Base-by-base conservation (phyloP, 23 red algal species). In the Gracilaria domingensis region DNA sequence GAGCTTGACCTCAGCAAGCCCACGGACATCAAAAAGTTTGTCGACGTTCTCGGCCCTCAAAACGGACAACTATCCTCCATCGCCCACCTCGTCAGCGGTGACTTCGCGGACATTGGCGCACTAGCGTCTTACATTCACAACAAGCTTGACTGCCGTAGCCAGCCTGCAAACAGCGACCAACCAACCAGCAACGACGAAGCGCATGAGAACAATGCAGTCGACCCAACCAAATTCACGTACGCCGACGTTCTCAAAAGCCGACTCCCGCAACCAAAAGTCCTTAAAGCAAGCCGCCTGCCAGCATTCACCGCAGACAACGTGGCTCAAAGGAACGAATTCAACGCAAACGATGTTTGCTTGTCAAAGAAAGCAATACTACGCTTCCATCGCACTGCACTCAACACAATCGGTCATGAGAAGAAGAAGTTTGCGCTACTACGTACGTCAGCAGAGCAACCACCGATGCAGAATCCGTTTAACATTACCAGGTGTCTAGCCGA, bases 11-110 rank as follows among this genome's bases (percentile, higher is more conserved):
- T 67, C 14, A 8, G 5, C 24, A 30, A 67, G 2, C 6, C 62
- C 24, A 17, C 9, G 0, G 62, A 29, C 11, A 67, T 67, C 62
- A 36, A 12, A 33, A 67, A 67, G 62, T 67, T 67, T 30, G 62
- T 67, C 33, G 11, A 67, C 26, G 33, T 33, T 1, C 24, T 67
- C 2, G 62, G 62, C 14, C 24, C 62, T 2, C 3, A 33, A 1
- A 67, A 67, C 24, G 62, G 62, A 8, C 62, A 67, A 36, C 62
- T 67, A 1, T 67, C 62, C 20, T 34, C 16, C 62, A 67, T 67
- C 3, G 62, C 62, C 1, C 62, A 67, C 17, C 62, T 67, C 12
- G 17, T 67, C 1, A 9, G 17, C 20, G 62, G 62, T 25, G 62
- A 67, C 24, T 67, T 67, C 33, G 62, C 62, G 8, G 28, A 67